A percentile compares a stretch with the other conserved stretches of the same genome.
phyloP scores from a whole-genome alignment of 2,329 filamentous ascomycete genomes.

The Cladophialophora carrionii region DNA sequence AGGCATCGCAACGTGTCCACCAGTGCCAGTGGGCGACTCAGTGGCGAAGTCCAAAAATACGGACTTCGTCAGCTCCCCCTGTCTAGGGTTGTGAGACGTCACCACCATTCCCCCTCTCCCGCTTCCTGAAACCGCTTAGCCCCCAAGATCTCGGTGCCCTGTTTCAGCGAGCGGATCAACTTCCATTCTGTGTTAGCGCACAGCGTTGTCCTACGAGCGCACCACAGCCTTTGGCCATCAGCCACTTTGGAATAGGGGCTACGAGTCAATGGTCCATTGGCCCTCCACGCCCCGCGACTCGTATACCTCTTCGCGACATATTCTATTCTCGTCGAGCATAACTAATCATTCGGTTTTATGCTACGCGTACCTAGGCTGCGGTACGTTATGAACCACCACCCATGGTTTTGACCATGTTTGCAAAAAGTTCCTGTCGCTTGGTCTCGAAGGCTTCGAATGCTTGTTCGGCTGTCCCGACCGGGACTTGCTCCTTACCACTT shows the following conservation, averaged over 20 bases:
- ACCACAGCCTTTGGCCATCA: background rate
- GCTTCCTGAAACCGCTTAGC: slow-evolving; percentile 14
- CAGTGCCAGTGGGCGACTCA: slow-evolving; percentile 9
- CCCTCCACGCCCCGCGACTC: background rate
- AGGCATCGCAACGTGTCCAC: slow-evolving; percentile 9
- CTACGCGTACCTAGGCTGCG: background rate
- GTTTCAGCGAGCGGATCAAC: slow-evolving; percentile 10
- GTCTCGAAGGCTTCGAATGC: slow-evolving; percentile 54
- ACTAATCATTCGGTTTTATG: background rate
- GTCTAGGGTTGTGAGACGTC: slow-evolving; percentile 19
- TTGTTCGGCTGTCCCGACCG: slow-evolving; percentile 51
- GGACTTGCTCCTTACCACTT: slow-evolving; percentile 57
- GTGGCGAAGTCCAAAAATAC: slow-evolving; percentile 23
- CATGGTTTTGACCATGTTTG: slow-evolving; percentile 21
- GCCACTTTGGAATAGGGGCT: slow-evolving; percentile 9
- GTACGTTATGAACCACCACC: slow-evolving; percentile 4
- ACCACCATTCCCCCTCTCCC: slow-evolving; percentile 4
- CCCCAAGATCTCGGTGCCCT: slow-evolving; percentile 15
- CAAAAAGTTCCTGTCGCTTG: slow-evolving; percentile 49
- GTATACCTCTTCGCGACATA: background rate
- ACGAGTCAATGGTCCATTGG: background rate
- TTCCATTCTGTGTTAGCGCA: background rate
- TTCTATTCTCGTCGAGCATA: slow-evolving; percentile 7
- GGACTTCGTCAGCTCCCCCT: slow-evolving; percentile 22
- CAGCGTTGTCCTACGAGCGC: background rate